Conservation (phyloP, 805 yeast species). For the Ogataea ganodermae region DNA sequence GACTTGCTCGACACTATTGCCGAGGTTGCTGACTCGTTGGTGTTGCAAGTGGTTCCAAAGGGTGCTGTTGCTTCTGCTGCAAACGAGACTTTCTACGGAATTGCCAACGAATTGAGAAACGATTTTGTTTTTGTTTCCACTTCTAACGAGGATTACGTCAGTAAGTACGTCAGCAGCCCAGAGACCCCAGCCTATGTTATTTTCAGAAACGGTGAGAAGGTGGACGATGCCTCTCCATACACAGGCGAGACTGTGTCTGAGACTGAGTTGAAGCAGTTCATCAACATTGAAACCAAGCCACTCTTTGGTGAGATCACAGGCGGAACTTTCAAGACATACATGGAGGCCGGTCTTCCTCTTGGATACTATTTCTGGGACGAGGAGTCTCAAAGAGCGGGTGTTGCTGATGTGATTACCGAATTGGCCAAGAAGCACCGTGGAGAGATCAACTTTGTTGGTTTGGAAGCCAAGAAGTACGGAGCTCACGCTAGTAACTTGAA, state of each 20-base stretch:
- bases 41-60: slow-evolving; percentile 51
- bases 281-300: slow-evolving; percentile 70
- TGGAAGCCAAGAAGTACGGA: slow-evolving; percentile 79
- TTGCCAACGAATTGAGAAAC: slow-evolving; percentile 69
- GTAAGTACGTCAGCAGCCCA: slow-evolving; percentile 37
- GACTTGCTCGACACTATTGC: slow-evolving; percentile 53
- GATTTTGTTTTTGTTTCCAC: slow-evolving; percentile 61
- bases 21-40: slow-evolving; percentile 48
- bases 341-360: slow-evolving; percentile 71
- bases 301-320: slow-evolving; percentile 86
- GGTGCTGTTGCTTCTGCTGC: slow-evolving; percentile 36
- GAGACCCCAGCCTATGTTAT: slow-evolving; percentile 45
- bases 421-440: slow-evolving; percentile 80
- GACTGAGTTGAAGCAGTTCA: slow-evolving; percentile 47
- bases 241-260: slow-evolving; percentile 38
- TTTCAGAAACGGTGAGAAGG: slow-evolving; percentile 47
- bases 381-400: slow-evolving; percentile 63
- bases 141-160: slow-evolving; percentile 35
- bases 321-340: slow-evolving; percentile 72
- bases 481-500: slow-evolving; percentile 85
- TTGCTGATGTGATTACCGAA: slow-evolving; percentile 52
- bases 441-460: slow-evolving; percentile 80
- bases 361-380: slow-evolving; percentile 84
- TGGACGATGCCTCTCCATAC: slow-evolving; percentile 52
- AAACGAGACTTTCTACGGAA: slow-evolving; percentile 58